A percentile compares a stretch with the other conserved stretches of the same genome.
These are phyloP conservation scores for Geranomyces variabilis DNA, from an alignment of 192 early-diverging fungal species.

Conservation along the genomic window DNA sequence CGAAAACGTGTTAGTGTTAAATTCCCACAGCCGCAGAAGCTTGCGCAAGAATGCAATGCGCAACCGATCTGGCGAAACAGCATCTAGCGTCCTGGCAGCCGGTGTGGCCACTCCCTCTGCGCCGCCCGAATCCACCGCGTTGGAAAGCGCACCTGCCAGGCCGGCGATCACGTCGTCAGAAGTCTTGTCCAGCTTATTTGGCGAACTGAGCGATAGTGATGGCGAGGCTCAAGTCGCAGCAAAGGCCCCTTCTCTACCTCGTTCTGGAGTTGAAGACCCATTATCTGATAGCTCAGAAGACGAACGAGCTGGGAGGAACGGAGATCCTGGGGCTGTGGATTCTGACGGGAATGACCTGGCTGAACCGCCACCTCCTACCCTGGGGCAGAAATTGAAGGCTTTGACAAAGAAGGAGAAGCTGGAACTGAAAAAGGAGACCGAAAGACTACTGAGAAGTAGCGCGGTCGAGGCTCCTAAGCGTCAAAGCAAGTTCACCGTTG, in stretches of 20 bases:
- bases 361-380: background rate
- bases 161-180: background rate
- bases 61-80: background rate
- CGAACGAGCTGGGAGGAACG: background rate
- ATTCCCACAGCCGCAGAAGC: background rate
- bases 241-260: background rate
- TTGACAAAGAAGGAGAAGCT: conserved; percentile 4
- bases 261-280: background rate
- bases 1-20: background rate
- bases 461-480: conserved; percentile 12
- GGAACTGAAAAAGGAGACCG: conserved; percentile 24
- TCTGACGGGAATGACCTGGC: background rate
- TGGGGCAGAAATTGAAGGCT: background rate
- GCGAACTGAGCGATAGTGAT: background rate
- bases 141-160: too few relatives aligned
- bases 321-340: background rate
- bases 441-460: conserved; percentile 26
- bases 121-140: background rate
- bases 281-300: background rate
- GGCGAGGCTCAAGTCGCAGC: background rate
- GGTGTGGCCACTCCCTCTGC: background rate
- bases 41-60: background rate
- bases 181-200: background rate
- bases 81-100: background rate
- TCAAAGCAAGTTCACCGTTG: conserved; percentile 20